A percentile compares a stretch with the other conserved stretches of the same genome.
These are phyloP conservation scores for Scutellaria baicalensis DNA, from an alignment of 257 asterid species.

Conservation along the genomic window DNA sequence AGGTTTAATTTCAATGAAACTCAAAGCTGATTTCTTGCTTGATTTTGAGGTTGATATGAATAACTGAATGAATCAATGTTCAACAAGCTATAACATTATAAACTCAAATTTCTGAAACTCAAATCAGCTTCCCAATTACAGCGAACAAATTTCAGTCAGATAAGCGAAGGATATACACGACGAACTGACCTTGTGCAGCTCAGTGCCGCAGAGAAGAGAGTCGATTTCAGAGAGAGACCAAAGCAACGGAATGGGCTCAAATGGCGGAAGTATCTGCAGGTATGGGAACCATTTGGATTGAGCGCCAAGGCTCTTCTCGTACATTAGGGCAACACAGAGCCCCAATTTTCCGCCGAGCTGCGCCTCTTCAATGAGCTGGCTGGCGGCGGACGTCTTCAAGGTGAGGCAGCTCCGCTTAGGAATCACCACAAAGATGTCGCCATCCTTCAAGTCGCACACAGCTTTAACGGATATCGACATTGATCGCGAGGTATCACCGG, in stretches of 20 bases:
- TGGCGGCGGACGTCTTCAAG: conserved; percentile 59
- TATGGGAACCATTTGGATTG: conserved; percentile 77
- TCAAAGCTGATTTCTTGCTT: neutral
- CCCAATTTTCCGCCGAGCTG: conserved; percentile 69
- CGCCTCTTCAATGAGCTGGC: conserved; percentile 58
- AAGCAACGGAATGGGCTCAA: conserved; percentile 80
- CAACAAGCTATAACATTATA: neutral
- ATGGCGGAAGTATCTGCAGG: conserved; percentile 52
- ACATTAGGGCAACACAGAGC: conserved; percentile 71
- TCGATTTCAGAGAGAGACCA: conserved; percentile 68
- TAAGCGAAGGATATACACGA: neutral
- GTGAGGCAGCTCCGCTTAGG: conserved; percentile 91
- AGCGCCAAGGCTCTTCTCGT: conserved; percentile 74
- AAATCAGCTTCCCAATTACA: neutral
- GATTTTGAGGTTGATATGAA: neutral
- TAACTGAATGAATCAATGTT: neutral
- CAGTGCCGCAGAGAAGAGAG: conserved; percentile 73
- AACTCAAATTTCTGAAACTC: neutral
- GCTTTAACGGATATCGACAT: conserved; percentile 51
- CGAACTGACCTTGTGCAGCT: conserved; percentile 59
- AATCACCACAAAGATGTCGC: conserved; percentile 73
- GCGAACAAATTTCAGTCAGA: neutral
- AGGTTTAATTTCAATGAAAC: neutral
- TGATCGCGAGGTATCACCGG: conserved; percentile 9
- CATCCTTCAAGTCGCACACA: conserved; percentile 53